A percentile compares a stretch with the other conserved stretches of the same genome.
These are phyloP conservation scores for Heimioporus sp. DNA, from an alignment of 768 basidiomycete species.

Conservation along the genomic window DNA sequence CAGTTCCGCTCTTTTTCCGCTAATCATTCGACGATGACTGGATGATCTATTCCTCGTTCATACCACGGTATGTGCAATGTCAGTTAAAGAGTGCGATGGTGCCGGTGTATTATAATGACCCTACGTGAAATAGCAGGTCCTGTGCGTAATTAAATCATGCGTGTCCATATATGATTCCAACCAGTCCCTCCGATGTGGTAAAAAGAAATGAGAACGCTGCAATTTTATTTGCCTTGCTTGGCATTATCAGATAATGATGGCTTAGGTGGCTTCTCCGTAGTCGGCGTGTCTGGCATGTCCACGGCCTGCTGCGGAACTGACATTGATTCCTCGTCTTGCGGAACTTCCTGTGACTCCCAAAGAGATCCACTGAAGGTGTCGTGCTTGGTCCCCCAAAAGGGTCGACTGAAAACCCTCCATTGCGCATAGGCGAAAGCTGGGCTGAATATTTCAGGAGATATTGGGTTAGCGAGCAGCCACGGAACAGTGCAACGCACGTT, in stretches of 20 bases:
- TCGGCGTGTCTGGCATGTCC: slow-evolving; percentile 16
- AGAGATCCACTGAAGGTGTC: slow-evolving; percentile 25
- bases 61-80: slow-evolving; percentile 3
- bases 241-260: slow-evolving; percentile 3
- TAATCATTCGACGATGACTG: not conserved
- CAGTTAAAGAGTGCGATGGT: slow-evolving; percentile 11
- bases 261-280: slow-evolving; percentile 16
- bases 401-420: slow-evolving; percentile 48
- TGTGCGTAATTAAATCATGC: slow-evolving; percentile 5
- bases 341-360: slow-evolving; percentile 21
- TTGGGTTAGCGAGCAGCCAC: not conserved
- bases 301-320: slow-evolving; percentile 7
- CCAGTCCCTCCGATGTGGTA: not conserved
- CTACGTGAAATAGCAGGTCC: slow-evolving; percentile 8
- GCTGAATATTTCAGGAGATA: slow-evolving; percentile 27
- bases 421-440: slow-evolving; percentile 54
- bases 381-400: slow-evolving; percentile 39
- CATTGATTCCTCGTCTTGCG: slow-evolving; percentile 20
- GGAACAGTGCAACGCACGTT: slow-evolving; percentile 42
- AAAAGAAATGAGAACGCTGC: slow-evolving; percentile 1
- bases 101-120: slow-evolving; percentile 19
- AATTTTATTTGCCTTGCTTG: slow-evolving; percentile 8
- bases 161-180: slow-evolving; percentile 4
- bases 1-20: slow-evolving; percentile 25
- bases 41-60: no score